phyloP scores from a whole-genome alignment of 139 green algal species.

The Haematococcus lacustris region DNA sequence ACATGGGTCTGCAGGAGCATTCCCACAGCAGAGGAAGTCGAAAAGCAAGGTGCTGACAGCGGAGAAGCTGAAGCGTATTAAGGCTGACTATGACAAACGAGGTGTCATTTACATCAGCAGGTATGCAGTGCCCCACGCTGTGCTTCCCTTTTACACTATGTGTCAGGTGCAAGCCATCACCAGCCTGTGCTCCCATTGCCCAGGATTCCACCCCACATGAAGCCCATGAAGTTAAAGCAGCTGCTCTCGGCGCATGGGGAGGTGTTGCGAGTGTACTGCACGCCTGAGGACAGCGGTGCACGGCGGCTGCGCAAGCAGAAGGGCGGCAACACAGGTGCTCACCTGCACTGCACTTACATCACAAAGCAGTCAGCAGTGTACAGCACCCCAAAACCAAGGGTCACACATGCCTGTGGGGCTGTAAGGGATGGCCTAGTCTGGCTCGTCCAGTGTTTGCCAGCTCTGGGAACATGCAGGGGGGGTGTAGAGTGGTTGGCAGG shows the following conservation, averaged over 20 bases:
- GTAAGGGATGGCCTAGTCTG: no score
- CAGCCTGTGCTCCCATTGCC: not conserved
- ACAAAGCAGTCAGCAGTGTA: no score
- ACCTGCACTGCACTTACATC: no score
- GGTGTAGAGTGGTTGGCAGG: no score
- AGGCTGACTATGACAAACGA: constrained; percentile 34
- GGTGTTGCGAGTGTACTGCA: constrained; percentile 76
- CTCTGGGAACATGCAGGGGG: no score
- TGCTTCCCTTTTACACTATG: not conserved
- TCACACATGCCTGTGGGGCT: no score
- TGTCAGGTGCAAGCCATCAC: not conserved
- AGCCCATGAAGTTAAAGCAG: constrained; percentile 85
- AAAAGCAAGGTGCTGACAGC: constrained; percentile 36
- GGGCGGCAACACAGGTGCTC: constrained; percentile 59
- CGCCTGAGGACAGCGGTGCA: constrained; percentile 53
- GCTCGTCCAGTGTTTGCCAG: no score
- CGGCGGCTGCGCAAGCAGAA: constrained; percentile 33
- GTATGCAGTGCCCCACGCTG: not conserved
- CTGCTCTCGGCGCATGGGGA: constrained; percentile 73
- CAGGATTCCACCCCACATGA: constrained; percentile 59
- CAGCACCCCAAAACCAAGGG: no score
- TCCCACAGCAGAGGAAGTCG: constrained; percentile 12
- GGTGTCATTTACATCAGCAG: constrained; percentile 84
- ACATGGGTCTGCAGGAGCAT: no score
- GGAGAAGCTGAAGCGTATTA: constrained; percentile 40